Conservation (phyloP, 768 basidiomycete species). For the Lepiota brunneoincarnata region DNA sequence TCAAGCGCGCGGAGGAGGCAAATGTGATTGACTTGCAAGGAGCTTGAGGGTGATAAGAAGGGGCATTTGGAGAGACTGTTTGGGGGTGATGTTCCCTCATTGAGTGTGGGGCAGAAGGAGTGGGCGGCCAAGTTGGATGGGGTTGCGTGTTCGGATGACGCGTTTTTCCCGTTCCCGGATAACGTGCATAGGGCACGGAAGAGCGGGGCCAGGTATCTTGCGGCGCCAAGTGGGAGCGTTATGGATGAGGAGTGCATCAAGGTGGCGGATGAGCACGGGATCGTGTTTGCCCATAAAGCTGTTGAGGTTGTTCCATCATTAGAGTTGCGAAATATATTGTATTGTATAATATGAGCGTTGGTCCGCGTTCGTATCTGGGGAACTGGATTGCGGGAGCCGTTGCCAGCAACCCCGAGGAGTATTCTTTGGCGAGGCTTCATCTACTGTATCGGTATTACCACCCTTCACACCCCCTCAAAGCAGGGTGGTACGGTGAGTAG, state of each 20-base stretch:
- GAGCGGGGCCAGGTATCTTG: too few relatives aligned
- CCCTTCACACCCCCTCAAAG: too few relatives aligned
- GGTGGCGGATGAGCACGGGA: constrained; percentile 89
- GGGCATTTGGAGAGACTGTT: constrained; percentile 90
- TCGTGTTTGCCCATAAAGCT: constrained; percentile 91
- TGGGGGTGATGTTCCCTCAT: constrained; percentile 62
- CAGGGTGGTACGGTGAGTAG: too few relatives aligned
- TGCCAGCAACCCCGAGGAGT: too few relatives aligned
- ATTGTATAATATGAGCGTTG: too few relatives aligned
- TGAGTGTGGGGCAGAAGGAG: constrained; percentile 69
- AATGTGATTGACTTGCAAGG: constrained; percentile 97
- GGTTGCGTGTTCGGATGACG: constrained; percentile 93
- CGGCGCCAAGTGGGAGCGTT: constrained; percentile 98
- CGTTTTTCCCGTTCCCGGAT: too few relatives aligned
- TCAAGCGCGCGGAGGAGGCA: constrained; percentile 97
- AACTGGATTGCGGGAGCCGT: too few relatives aligned
- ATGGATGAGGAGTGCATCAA: constrained; percentile 98
- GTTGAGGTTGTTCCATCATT: constrained; percentile 90
- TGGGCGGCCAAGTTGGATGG: constrained; percentile 76
- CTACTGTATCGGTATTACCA: too few relatives aligned
- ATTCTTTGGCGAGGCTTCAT: too few relatives aligned
- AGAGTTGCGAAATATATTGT: too few relatives aligned
- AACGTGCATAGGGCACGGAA: too few relatives aligned
- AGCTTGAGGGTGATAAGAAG: constrained; percentile 85
- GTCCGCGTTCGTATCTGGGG: too few relatives aligned